Conservation (phyloP, 176 grass and related monocot genomes). For the Lolium multiflorum region DNA sequence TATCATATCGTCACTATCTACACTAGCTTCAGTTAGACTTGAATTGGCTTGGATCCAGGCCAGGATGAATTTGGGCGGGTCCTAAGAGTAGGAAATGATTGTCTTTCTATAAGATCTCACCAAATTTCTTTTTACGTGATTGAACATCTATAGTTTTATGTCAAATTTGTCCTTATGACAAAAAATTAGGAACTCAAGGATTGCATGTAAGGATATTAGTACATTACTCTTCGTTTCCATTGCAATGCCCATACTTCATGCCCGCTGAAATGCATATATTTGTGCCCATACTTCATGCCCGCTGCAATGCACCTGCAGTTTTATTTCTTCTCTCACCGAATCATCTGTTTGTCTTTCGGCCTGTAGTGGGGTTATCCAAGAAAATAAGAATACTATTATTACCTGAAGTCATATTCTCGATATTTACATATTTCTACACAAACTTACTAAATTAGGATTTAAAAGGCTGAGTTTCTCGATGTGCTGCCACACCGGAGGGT, state of each 20-base stretch:
- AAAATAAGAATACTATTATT: slow-evolving; percentile 87
- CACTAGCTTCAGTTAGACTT: too few relatives aligned
- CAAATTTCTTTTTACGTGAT: too few relatives aligned
- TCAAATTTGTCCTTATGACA: too few relatives aligned
- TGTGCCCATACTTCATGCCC: too few relatives aligned
- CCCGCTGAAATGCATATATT: too few relatives aligned
- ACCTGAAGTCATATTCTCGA: slow-evolving; percentile 95
- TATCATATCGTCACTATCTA: too few relatives aligned
- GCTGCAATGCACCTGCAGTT: not conserved
- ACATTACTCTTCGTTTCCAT: not conserved
- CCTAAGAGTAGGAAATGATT: too few relatives aligned
- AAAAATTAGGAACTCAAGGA: not conserved
- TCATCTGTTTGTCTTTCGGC: slow-evolving; percentile 35
- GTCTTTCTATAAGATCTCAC: too few relatives aligned
- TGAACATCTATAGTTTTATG: too few relatives aligned
- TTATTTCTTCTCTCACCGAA: not conserved
- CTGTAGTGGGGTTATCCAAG: slow-evolving; percentile 97
- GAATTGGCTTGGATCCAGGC: too few relatives aligned
- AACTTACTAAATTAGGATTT: not conserved
- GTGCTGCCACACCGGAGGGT: too few relatives aligned
- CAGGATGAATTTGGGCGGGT: not conserved
- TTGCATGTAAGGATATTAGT: not conserved
- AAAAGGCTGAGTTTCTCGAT: too few relatives aligned
- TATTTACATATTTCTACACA: not conserved
- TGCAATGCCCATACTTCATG: not conserved